Evolutionary conservation across 345 rosid species (phyloP), one percentile per base, ranked within the genome.

Genomic region (Gynandropsis gynandra): DNA sequence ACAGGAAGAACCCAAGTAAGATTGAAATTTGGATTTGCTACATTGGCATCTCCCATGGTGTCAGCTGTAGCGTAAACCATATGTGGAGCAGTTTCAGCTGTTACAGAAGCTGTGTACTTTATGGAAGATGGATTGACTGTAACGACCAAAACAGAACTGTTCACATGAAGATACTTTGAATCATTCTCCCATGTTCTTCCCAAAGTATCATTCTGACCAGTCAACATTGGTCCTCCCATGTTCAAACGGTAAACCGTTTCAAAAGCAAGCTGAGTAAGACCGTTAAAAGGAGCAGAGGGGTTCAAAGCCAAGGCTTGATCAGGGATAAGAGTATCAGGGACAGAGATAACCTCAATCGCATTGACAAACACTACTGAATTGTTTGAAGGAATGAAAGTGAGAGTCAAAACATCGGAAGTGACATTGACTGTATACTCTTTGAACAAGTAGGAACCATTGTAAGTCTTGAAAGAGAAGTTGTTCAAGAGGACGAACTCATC

Each of bases 111-210:
- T 7, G 76, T 62, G 50, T 93, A 93, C 24, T 63, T 76, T 37
- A 87, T 74, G 6, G 72, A 71, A 32, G 85, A 61, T 48, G 99
- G 99, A 48, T 65, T 70, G 16, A 72, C 80, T 1, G 94, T 76
- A 33, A 80, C 76, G 19, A 65, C 73, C 62, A 72, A 57, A 50
- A 88, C 94, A 61, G 95, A 83, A 78, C 85, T 80, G 74, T 81
- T 80, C 35, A 81, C 88, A 57, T 81, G 94, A 18, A 83, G 88
- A 58, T 85, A 88, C 48, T 63, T 61, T 16, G 56, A 74, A 58
- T 93, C 99, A 66, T 85, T 80, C 60, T 80, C 94, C 99, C 99
- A 93, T 16, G 65, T 63, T 67, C 99, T 79, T 59, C 94, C 93
- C 18, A 93, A 72, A 40, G 99, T 83, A 63, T 93, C 99, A 61